A percentile compares a stretch with the other conserved stretches of the same genome.
phyloP scores from a whole-genome alignment of 306 rosid genomes.

The Sicyos baderoa region DNA sequence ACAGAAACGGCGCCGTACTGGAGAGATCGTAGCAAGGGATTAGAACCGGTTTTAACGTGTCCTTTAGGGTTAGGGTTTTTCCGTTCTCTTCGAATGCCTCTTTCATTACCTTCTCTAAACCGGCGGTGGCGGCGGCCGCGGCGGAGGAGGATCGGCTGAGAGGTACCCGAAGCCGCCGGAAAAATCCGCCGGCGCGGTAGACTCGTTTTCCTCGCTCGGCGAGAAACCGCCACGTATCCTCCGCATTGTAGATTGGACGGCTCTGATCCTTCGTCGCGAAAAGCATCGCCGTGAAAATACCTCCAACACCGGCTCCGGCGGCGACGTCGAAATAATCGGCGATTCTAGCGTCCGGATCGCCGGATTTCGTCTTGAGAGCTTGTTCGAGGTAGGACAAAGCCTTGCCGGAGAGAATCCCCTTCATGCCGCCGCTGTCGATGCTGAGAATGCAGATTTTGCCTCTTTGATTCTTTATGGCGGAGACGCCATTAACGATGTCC shows the following conservation, averaged over 20 bases:
- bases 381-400: conserved; percentile 69
- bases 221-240: conserved; percentile 71
- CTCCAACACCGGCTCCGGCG: conserved; percentile 82
- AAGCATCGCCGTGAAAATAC: conserved; percentile 86
- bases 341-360: conserved; percentile 68
- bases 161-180: conserved; percentile 34
- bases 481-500: conserved; percentile 25
- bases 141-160: conserved; percentile 28
- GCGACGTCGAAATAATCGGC: too few species aligned
- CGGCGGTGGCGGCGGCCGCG: conserved; percentile 41
- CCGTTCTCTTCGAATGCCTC: conserved; percentile 57
- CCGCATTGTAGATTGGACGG: conserved; percentile 66
- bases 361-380: conserved; percentile 74
- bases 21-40: conserved; percentile 89
- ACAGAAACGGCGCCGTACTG: conserved; percentile 90
- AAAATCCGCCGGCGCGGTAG: conserved; percentile 31
- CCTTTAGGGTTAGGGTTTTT: conserved; percentile 55
- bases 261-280: conserved; percentile 59
- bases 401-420: conserved; percentile 85
- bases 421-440: conserved; percentile 93
- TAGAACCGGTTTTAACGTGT: conserved; percentile 84
- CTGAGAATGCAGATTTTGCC: conserved; percentile 91
- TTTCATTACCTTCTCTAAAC: conserved; percentile 62
- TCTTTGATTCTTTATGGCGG: conserved; percentile 78
- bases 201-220: conserved; percentile 60